Conservation (phyloP, 1,284 basidiomycete genomes). For the Peniophora sp. region DNA sequence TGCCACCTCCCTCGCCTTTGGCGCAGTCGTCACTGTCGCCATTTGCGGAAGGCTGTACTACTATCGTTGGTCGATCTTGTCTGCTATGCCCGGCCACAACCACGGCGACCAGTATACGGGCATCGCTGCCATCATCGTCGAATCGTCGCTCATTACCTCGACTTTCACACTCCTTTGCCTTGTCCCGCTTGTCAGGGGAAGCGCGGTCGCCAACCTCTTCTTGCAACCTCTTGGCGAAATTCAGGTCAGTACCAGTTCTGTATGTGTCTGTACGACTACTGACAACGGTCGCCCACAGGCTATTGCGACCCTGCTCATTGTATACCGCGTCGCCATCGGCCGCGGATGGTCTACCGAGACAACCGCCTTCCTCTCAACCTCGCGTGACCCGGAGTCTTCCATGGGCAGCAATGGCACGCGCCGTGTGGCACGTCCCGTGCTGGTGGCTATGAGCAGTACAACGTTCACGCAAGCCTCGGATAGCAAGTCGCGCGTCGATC, state of each 20-base stretch:
- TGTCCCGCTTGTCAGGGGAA: conserved; percentile 18
- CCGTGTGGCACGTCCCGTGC: too few species aligned
- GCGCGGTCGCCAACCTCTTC: conserved; percentile 12
- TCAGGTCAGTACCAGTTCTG: conserved; percentile 2
- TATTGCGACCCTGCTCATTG: conserved; percentile 13
- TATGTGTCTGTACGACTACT: background rate
- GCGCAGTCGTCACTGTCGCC: conserved; percentile 27
- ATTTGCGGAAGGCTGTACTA: conserved; percentile 27
- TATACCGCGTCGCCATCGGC: conserved; percentile 1
- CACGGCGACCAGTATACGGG: conserved; percentile 16
- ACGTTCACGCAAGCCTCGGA: too few species aligned
- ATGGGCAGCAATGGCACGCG: too few species aligned
- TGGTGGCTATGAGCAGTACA: too few species aligned
- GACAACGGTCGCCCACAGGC: conserved; percentile 5
- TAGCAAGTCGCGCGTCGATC: too few species aligned
- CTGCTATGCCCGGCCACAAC: conserved; percentile 16
- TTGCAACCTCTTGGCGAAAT: conserved; percentile 15
- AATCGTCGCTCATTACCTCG: conserved; percentile 23
- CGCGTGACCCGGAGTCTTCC: too few species aligned
- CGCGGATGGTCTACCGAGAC: background rate
- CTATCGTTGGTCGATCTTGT: conserved; percentile 18
- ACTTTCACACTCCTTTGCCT: conserved; percentile 22
- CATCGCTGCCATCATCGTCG: conserved; percentile 23
- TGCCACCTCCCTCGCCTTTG: conserved; percentile 18
- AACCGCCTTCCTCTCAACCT: too few species aligned